Evolutionary conservation across 768 basidiomycete species (phyloP), one percentile per base, ranked within the genome.

Genomic region (Wakefieldia striispora): DNA sequence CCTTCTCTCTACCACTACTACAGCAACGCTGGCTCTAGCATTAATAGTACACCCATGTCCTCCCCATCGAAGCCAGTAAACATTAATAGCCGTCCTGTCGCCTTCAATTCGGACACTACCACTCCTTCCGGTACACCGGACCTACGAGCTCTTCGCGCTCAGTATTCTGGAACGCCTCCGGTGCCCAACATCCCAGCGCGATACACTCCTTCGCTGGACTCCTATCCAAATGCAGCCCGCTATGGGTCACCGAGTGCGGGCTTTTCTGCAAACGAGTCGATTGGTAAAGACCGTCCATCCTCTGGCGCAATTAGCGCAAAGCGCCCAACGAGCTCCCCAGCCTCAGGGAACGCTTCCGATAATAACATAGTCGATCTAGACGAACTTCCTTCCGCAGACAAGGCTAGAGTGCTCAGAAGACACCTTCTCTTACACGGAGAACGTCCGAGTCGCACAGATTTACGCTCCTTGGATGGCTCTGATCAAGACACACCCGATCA

Each of bases 361-460:
- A 48, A 60, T 58, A 40, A 51, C 35, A 27, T 56, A 46, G 69
- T 47, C 16, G 75, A 76, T 52, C 59, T 87, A 13, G 85, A 88
- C 19, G 80, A 76, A 21, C 70, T 92, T 23, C 77, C 88, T 0
- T 86, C 87, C 19, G 89, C 91, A 54, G 90, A 94, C 62, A 97
- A 92, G 71, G 85, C 84, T 3, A 82, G 79, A 59, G 81, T 97
- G 2, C 69, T 97, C 16, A 74, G 86, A 42, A 79, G 83, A 47
- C 93, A 97, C 69, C 75, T 97, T 16, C 85, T 94, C 11, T 79
- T 83, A 8, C 82, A 80, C 24, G 82, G 87, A 39, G 86, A 91
- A 53, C 66, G 72, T 49, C 66, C 48, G n/a, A 56, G 53, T 49
- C 58, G 54, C 33, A 39, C 45, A n/a, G 65, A 67, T 33, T 42